Evolutionary conservation across 1,284 basidiomycete genomes (phyloP).

Genomic region (Anthracocystis setariae): DNA sequence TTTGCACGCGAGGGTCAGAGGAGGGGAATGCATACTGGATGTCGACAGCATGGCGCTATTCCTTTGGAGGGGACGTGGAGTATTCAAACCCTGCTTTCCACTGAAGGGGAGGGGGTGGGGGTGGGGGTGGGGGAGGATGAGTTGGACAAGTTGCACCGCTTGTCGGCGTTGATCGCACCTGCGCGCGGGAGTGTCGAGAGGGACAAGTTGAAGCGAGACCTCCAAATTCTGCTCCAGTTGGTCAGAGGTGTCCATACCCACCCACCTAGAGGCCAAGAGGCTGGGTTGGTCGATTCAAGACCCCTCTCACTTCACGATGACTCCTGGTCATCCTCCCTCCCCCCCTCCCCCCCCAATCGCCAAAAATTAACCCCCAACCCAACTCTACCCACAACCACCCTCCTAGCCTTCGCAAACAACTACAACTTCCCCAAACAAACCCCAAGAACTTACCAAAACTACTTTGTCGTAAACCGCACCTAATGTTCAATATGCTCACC

Average conservation of each 20-base stretch:
- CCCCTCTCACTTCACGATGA: slow-evolving; percentile 13
- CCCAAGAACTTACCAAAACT: slow-evolving; percentile 22
- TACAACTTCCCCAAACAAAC: too few species aligned
- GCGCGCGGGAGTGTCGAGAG: neutral
- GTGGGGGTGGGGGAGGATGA: slow-evolving; percentile 17
- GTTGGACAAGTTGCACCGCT: slow-evolving; percentile 39
- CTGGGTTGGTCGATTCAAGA: slow-evolving; percentile 15
- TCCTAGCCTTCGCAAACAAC: too few species aligned
- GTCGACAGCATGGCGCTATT: slow-evolving; percentile 14
- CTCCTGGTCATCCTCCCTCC: slow-evolving; percentile 2
- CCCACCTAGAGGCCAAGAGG: neutral
- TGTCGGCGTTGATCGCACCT: slow-evolving; percentile 39
- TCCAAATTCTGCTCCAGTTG: slow-evolving; percentile 26
- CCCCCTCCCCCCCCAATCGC: neutral
- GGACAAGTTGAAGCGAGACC: slow-evolving; percentile 13
- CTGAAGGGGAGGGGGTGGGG: neutral
- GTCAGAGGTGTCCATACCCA: slow-evolving; percentile 15
- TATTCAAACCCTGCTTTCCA: slow-evolving; percentile 7
- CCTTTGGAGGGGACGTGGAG: slow-evolving; percentile 35
- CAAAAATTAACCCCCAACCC: too few species aligned
- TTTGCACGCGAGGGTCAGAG: neutral
- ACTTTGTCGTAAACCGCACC: slow-evolving; percentile 35
- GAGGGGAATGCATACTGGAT: neutral
- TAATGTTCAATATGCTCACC: neutral
- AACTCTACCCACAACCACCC: too few species aligned